Base-by-base conservation (phyloP, 2,329 filamentous ascomycete species). In the Colletotrichum sp. region DNA sequence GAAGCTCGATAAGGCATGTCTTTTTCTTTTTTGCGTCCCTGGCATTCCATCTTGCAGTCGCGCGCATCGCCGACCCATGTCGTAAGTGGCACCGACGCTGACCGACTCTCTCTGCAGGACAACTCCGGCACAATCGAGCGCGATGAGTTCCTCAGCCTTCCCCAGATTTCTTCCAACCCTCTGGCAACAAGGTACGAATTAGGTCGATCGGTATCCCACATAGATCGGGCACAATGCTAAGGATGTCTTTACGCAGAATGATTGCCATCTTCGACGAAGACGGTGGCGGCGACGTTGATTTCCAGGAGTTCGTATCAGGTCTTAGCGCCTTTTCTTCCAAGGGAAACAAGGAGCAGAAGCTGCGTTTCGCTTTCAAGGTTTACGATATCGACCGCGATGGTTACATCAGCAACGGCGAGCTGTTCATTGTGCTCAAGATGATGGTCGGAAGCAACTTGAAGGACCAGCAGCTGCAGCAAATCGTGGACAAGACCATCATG, bases 401-500 rank as follows among this genome's bases (percentile, higher is more conserved):
- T 28, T 99, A 95, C 88, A 99, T 99, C 83, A 98, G 95, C 89
- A 99, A 99, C 86, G 97, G 97, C 82, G 97, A 99, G 89, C 92
- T 99, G 68, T 99, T 99, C 86, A 99, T 99, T 82, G 97, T 99
- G 83, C 91, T 99, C 82, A 99, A 99, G 94, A 99, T 99, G 97
- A 99, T 99, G 97, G 97, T 99, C 68, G 97, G 97, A 76, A 98
- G 95, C 89, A 99, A 99, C 86, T 89, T 99, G 83, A 99, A 99
- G 90, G 97, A 99, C 86, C 95, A 98, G 87, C 97, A 99, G 88
- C 88, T 99, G 84, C 97, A 99, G 89, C 97, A 96, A 92, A 99
- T 99, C 84, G 97, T 99, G 80, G 97, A 99, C 89, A 99, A 99
- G 92, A 99, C 97, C 76, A 99, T 99, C 85, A 99, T 99, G 97